A percentile compares a stretch with the other conserved stretches of the same genome.
These are phyloP conservation scores for Hypsizygus ulmarius DNA, from an alignment of 1,284 basidiomycete species.

Conservation along the genomic window DNA sequence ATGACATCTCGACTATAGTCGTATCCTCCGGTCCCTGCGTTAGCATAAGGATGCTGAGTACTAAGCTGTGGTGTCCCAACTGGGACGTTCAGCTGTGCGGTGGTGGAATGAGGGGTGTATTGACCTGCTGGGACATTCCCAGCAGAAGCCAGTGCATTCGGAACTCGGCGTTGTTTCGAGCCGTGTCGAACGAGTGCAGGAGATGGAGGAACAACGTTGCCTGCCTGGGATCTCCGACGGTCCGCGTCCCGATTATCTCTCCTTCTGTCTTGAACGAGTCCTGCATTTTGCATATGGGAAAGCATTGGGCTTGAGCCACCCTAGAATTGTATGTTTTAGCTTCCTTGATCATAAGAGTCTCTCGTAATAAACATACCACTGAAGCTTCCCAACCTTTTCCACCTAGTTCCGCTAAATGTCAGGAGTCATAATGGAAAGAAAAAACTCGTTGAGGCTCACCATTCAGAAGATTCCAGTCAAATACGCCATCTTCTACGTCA, in stretches of 20 bases:
- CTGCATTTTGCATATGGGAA: slow-evolving; percentile 56
- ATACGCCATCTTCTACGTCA: slow-evolving; percentile 85
- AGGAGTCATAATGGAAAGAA: not conserved
- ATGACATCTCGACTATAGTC: slow-evolving; percentile 50
- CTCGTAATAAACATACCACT: slow-evolving; percentile 47
- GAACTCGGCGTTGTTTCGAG: slow-evolving; percentile 63
- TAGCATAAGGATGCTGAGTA: slow-evolving; percentile 67
- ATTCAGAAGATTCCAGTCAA: slow-evolving; percentile 90
- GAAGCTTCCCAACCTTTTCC: slow-evolving; percentile 95
- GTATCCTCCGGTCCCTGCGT: slow-evolving; percentile 47
- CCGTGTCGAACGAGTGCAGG: slow-evolving; percentile 73
- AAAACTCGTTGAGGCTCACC: slow-evolving; percentile 32
- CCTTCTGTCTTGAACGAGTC: slow-evolving; percentile 53
- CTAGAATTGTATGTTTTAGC: slow-evolving; percentile 20
- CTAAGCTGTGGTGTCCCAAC: slow-evolving; percentile 50
- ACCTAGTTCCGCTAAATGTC: slow-evolving; percentile 37
- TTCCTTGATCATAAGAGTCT: not conserved
- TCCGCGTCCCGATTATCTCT: slow-evolving; percentile 53
- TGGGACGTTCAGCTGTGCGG: slow-evolving; percentile 71
- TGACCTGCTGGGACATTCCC: slow-evolving; percentile 46
- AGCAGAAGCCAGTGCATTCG: slow-evolving; percentile 53
- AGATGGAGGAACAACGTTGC: slow-evolving; percentile 62
- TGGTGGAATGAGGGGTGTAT: slow-evolving; percentile 63
- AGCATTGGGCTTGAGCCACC: slow-evolving; percentile 58
- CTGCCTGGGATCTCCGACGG: slow-evolving; percentile 59